Conservation (phyloP, 1,284 basidiomycete species). For the Volvariella volvacea region DNA sequence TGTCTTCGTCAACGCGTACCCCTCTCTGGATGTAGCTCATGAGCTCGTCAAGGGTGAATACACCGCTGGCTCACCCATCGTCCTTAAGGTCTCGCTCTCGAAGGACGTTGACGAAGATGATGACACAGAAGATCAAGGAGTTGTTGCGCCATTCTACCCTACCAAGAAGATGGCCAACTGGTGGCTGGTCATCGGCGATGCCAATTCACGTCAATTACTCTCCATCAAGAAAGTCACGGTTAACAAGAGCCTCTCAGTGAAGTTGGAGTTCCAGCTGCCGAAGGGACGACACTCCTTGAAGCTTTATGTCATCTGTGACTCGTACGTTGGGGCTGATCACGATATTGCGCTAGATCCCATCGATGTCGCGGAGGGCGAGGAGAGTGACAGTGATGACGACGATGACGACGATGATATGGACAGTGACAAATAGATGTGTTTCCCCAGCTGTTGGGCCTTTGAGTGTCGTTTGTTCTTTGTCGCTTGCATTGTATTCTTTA, state of each 20-base stretch:
- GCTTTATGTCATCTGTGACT: slow-evolving; percentile 91
- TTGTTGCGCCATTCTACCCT: slow-evolving; percentile 91
- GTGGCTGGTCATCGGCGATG: slow-evolving; percentile 95
- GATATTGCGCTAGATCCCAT: slow-evolving; percentile 78
- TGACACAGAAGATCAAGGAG: slow-evolving; percentile 67
- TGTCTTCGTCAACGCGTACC: slow-evolving; percentile 91
- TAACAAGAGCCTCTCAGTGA: slow-evolving; percentile 68
- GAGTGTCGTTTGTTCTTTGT: too few relatives aligned
- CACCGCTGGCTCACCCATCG: slow-evolving; percentile 79
- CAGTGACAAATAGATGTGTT: too few relatives aligned
- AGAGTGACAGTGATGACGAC: slow-evolving; percentile 77
- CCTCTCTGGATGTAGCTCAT: slow-evolving; percentile 83
- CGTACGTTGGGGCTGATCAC: slow-evolving; percentile 86
- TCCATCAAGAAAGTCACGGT: slow-evolving; percentile 96
- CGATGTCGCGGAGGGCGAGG: slow-evolving; percentile 84
- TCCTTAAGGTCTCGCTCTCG: slow-evolving; percentile 73
- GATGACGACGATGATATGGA: background rate
- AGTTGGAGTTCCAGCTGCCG: slow-evolving; percentile 85
- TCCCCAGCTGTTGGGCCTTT: too few relatives aligned
- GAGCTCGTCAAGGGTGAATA: slow-evolving; percentile 82
- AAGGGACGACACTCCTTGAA: slow-evolving; percentile 82
- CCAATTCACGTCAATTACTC: slow-evolving; percentile 65
- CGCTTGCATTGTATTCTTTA: too few relatives aligned
- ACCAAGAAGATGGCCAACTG: slow-evolving; percentile 89
- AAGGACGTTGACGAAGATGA: slow-evolving; percentile 86